These are phyloP conservation scores for Royoungia palumana DNA, from an alignment of 768 basidiomycete genomes.

Conservation along the genomic window DNA sequence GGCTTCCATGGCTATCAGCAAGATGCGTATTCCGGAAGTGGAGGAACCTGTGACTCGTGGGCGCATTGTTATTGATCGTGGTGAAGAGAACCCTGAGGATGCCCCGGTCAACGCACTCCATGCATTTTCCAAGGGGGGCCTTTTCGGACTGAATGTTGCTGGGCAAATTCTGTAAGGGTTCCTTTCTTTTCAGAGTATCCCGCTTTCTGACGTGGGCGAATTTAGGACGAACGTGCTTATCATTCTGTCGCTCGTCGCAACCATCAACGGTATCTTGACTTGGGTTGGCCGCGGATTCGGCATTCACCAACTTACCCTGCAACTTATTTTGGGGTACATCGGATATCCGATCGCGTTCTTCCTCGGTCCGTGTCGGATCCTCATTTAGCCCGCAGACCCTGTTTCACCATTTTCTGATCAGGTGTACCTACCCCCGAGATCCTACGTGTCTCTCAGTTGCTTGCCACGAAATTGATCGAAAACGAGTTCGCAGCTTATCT, in stretches of 20 bases:
- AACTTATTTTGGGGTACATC: slow-evolving; percentile 82
- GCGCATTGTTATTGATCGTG: slow-evolving; percentile 74
- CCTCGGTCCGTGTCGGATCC: slow-evolving; percentile 35
- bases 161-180: slow-evolving; percentile 74
- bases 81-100: slow-evolving; percentile 50
- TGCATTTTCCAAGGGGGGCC: slow-evolving; percentile 82
- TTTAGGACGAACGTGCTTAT: slow-evolving; percentile 78
- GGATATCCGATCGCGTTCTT: slow-evolving; percentile 88
- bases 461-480: slow-evolving; percentile 84
- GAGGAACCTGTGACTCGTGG: slow-evolving; percentile 88
- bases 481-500: slow-evolving; percentile 84
- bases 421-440: slow-evolving; percentile 83
- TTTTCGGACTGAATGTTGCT: slow-evolving; percentile 82
- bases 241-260: slow-evolving; percentile 76
- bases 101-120: slow-evolving; percentile 77
- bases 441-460: slow-evolving; percentile 70
- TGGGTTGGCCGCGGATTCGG: slow-evolving; percentile 89
- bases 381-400: background rate
- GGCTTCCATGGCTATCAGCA: slow-evolving; percentile 89
- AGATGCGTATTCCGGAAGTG: slow-evolving; percentile 78
- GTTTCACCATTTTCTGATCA: slow-evolving; percentile 4
- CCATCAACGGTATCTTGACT: slow-evolving; percentile 80
- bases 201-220: slow-evolving; percentile 5
- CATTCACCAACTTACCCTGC: slow-evolving; percentile 75
- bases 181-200: background rate